Evolutionary conservation across 371 early-diverging fungal species (phyloP).

Genomic region (Rhizopus stolonifer): DNA sequence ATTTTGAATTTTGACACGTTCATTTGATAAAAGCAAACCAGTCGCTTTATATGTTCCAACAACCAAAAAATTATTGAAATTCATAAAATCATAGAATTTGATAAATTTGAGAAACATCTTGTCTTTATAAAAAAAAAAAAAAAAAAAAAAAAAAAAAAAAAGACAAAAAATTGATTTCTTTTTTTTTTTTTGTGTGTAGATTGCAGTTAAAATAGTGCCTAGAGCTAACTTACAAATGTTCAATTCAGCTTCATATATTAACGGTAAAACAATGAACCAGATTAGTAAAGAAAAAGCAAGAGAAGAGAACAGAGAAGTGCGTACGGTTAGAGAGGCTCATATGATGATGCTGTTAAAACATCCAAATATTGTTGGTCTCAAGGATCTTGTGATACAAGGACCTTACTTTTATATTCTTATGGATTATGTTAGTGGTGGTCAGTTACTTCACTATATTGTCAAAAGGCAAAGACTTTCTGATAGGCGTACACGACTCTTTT

Average conservation of each 20-base stretch:
- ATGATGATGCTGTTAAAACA: slow-evolving; percentile 92
- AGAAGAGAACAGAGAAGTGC: slow-evolving; percentile 78
- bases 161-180: too few relatives aligned
- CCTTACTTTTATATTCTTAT: slow-evolving; percentile 90
- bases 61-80: too few relatives aligned
- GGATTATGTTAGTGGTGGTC: slow-evolving; percentile 89
- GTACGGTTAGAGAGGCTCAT: slow-evolving; percentile 90
- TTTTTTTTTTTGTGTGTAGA: too few relatives aligned
- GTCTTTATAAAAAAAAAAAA: slow-evolving; percentile 44
- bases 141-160: neutral
- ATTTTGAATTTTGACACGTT: too few relatives aligned
- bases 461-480: slow-evolving; percentile 89
- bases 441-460: slow-evolving; percentile 88
- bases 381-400: slow-evolving; percentile 80
- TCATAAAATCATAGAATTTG: too few relatives aligned
- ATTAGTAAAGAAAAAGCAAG: slow-evolving; percentile 44
- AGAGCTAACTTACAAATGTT: slow-evolving; percentile 36
- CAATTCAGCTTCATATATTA: slow-evolving; percentile 12
- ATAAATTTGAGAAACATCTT: too few relatives aligned
- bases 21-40: too few relatives aligned
- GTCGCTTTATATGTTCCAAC: too few relatives aligned
- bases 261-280: slow-evolving; percentile 29
- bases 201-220: slow-evolving; percentile 51
- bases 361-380: slow-evolving; percentile 81
- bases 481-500: slow-evolving; percentile 83